Evolutionary conservation across 148 eudicot genomes (phyloP).

Genomic region (Persicaria tinctoria): DNA sequence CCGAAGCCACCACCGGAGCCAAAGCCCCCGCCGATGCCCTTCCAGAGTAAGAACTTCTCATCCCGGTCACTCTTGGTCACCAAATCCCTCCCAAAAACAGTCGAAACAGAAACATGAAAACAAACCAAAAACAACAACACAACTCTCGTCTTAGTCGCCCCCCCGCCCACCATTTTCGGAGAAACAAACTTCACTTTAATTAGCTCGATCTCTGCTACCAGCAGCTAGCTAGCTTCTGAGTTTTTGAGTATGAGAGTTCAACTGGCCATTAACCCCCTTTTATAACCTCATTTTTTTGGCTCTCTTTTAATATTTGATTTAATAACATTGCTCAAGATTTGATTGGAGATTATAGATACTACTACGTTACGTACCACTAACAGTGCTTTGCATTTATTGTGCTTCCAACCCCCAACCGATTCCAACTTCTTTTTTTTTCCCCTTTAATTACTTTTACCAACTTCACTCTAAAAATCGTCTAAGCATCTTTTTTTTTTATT

Average conservation of each 20-base stretch:
- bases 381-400: neutral
- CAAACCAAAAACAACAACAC: slow-evolving; percentile 30
- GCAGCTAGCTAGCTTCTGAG: neutral
- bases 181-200: neutral
- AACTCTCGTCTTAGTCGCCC: slow-evolving; percentile 16
- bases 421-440: neutral
- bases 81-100: slow-evolving; percentile 21
- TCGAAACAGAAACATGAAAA: slow-evolving; percentile 23
- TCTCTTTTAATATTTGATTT: neutral
- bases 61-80: slow-evolving; percentile 18
- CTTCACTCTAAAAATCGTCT: neutral
- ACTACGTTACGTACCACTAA: neutral
- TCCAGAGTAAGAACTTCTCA: slow-evolving; percentile 24
- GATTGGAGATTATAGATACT: neutral
- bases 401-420: slow-evolving; percentile 8
- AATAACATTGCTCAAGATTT: too few species aligned
- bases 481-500: neutral
- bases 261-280: neutral
- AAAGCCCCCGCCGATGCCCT: neutral
- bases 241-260: neutral
- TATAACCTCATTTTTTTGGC: neutral
- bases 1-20: neutral
- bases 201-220: too few species aligned
- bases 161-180: slow-evolving; percentile 22
- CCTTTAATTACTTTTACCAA: neutral